These are phyloP conservation scores for Metschnikowia borealis DNA, from an alignment of 805 yeast genomes.

Conservation along the genomic window DNA sequence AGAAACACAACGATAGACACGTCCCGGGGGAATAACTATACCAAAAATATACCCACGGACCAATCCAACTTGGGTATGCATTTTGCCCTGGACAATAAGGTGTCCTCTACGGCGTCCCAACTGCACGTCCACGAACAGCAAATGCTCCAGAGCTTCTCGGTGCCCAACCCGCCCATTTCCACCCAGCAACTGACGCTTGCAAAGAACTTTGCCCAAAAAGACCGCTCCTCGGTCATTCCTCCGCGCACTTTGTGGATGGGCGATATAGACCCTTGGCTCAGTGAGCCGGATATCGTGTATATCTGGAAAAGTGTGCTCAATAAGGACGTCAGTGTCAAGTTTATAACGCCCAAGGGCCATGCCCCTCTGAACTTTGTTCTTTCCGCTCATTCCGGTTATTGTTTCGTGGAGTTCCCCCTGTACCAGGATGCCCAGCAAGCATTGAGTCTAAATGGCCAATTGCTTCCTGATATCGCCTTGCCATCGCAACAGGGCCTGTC, in stretches of 20 bases:
- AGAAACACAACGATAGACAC: no score
- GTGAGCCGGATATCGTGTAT: slow-evolving; percentile 51
- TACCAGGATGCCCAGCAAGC: slow-evolving; percentile 70
- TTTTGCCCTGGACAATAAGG: neutral
- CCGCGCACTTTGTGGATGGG: slow-evolving; percentile 89
- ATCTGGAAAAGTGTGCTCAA: slow-evolving; percentile 58
- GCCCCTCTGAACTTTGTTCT: slow-evolving; percentile 19
- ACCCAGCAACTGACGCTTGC: slow-evolving; percentile 35
- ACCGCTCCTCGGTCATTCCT: slow-evolving; percentile 24
- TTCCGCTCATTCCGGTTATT: slow-evolving; percentile 53
- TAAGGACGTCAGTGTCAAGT: slow-evolving; percentile 58
- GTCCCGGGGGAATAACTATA: no score
- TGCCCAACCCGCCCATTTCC: slow-evolving; percentile 41
- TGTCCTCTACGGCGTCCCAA: slow-evolving; percentile 31
- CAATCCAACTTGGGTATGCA: no score
- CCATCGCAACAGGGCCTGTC: slow-evolving; percentile 40
- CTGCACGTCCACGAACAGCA: slow-evolving; percentile 45
- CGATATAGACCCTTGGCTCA: slow-evolving; percentile 76
- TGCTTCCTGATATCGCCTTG: slow-evolving; percentile 54
- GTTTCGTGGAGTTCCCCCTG: slow-evolving; percentile 70
- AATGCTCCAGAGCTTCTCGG: slow-evolving; percentile 33
- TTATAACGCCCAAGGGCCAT: slow-evolving; percentile 47
- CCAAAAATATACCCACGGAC: no score
- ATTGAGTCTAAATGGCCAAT: slow-evolving; percentile 58
- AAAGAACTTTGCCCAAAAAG: slow-evolving; percentile 16